Conservation (phyloP, 2,329 filamentous ascomycete genomes). For the Trichoderma hamatum region DNA sequence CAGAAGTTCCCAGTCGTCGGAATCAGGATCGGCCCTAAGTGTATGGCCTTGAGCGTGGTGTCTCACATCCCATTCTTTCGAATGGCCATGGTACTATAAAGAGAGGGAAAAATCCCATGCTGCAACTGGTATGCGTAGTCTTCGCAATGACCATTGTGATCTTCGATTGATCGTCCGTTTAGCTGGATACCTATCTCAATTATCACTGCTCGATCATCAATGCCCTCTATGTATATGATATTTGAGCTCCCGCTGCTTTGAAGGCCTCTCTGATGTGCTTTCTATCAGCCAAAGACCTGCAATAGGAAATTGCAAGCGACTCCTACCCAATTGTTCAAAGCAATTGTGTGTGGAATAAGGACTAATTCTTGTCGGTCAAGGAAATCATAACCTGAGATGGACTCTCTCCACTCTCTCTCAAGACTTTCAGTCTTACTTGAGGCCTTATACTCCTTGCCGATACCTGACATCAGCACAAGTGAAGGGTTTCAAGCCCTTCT, state of each 20-base stretch:
- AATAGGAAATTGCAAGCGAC: not conserved
- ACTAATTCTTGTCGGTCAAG: not conserved
- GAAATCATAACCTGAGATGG: slow-evolving; percentile 25
- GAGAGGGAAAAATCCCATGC: slow-evolving; percentile 5
- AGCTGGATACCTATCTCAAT: not conserved
- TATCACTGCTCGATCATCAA: not conserved
- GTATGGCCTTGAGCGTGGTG: slow-evolving; percentile 19
- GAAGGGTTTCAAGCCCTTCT: slow-evolving; percentile 25
- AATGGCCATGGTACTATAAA: slow-evolving; percentile 28
- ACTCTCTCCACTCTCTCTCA: slow-evolving; percentile 4
- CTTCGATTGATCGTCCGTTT: slow-evolving; percentile 26
- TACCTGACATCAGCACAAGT: slow-evolving; percentile 30
- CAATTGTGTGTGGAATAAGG: not conserved
- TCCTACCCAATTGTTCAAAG: not conserved
- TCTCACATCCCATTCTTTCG: slow-evolving; percentile 33
- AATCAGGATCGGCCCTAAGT: slow-evolving; percentile 10
- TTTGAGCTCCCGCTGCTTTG: slow-evolving; percentile 1
- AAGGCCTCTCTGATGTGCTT: not conserved
- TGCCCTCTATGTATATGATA: slow-evolving; percentile 17
- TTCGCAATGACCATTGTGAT: slow-evolving; percentile 26
- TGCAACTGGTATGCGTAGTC: slow-evolving; percentile 33
- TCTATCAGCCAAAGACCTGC: not conserved
- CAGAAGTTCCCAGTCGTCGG: not conserved
- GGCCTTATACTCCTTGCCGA: slow-evolving; percentile 31
- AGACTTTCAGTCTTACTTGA: slow-evolving; percentile 28